Evolutionary conservation across 352 stramenopile genomes (phyloP), one percentile per base, ranked within the genome.

Genomic region (Phytopythium litorale): DNA sequence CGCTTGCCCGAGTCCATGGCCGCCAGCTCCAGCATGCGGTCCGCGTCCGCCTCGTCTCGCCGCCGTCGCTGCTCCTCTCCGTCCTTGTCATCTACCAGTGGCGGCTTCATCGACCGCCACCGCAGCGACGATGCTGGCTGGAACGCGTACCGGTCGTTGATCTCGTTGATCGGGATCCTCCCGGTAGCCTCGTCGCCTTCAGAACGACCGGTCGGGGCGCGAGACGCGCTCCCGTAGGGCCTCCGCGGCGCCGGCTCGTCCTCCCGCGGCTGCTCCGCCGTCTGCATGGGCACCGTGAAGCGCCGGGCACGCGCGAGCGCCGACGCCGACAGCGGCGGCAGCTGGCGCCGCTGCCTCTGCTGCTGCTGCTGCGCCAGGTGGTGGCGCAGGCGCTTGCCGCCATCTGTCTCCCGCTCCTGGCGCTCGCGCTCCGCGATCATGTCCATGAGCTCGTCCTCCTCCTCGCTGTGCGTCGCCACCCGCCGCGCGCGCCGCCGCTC

Each of bases 381-480:
- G 4, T 8, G 48, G 8, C 15, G 25, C 1, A 54, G 48, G 15
- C 48, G 25, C 48, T 76, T n/a, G 18, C 35, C 30, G 25, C 53
- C 11, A 9, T 48, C 13, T 21, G 28, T 52, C 8, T 66, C 57
- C 25, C 37, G 54, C 45, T 78, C 71, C 43, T 50, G 60, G 6
- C 66, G 50, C 48, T 85, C 76, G 43, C 62, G 61, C 60, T 78
- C 64, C 38, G 64, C 64, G 30, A 80, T 70, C 56, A 82, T 63
- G 19, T 63, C 54, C 71, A 77, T 79, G 21, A 81, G 69, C 12
- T 70, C 71, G 56, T 79, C 76, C 30, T 84, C 73, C 12, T 84
- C 76, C 18, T 60, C 38, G 55, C 55, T 60, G 55, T 60, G 55
- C 4, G 38, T 32, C 37, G 40, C 21, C 15, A 60, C 37, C 16